Conservation (phyloP, 345 rosid species). For the Eutrema heterophyllum region DNA sequence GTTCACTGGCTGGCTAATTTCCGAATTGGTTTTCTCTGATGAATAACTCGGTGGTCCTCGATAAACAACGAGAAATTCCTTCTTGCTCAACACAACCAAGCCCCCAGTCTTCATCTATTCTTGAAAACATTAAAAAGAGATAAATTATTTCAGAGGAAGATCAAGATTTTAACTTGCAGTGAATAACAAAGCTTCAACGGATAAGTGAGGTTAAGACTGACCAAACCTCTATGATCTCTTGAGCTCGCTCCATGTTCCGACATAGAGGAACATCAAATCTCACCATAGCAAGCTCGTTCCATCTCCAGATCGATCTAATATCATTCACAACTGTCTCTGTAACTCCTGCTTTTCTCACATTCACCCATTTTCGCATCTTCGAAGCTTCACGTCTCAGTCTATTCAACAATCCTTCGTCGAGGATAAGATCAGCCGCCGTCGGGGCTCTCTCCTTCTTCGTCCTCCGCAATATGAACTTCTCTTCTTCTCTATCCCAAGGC, state of each 20-base stretch:
- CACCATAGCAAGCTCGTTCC: slow-evolving; percentile 62
- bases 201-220: not conserved
- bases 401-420: slow-evolving; percentile 47
- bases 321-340: slow-evolving; percentile 57
- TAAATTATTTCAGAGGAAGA: not conserved
- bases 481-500: slow-evolving; percentile 68
- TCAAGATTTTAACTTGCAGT: not conserved
- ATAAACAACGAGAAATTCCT: slow-evolving; percentile 52
- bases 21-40: slow-evolving; percentile 6
- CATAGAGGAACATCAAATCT: slow-evolving; percentile 70
- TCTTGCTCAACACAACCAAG: slow-evolving; percentile 68
- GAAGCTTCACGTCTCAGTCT: slow-evolving; percentile 59
- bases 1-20: slow-evolving; percentile 2
- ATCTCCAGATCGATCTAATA: slow-evolving; percentile 51
- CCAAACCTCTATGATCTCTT: slow-evolving; percentile 72
- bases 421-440: slow-evolving; percentile 47
- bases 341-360: slow-evolving; percentile 84
- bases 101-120: slow-evolving; percentile 82
- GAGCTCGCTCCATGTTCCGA: slow-evolving; percentile 81
- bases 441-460: slow-evolving; percentile 50
- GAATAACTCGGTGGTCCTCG: slow-evolving; percentile 36
- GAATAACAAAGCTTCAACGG: not conserved
- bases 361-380: slow-evolving; percentile 72
- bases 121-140: slow-evolving; percentile 10
- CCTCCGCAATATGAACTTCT: slow-evolving; percentile 46